Evolutionary conservation across 1,284 basidiomycete genomes (phyloP).

Genomic region (Athelia sp.): DNA sequence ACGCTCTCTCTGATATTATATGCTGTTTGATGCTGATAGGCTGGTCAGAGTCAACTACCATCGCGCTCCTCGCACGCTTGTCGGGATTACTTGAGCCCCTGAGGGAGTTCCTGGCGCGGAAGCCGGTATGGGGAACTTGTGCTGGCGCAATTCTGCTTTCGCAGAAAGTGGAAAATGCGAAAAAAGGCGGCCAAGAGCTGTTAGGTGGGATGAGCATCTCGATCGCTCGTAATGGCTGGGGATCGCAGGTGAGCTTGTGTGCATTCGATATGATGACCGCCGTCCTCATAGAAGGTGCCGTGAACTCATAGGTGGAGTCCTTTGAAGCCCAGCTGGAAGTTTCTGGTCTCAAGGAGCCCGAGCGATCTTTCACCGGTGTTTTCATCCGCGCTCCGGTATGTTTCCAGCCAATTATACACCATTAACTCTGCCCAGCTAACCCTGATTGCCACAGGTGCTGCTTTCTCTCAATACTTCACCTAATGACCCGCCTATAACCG

Average conservation of each 20-base stretch:
- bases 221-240: conserved; percentile 89
- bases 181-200: conserved; percentile 86
- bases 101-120: conserved; percentile 58
- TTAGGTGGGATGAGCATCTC: conserved; percentile 80
- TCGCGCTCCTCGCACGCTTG: conserved; percentile 79
- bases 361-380: conserved; percentile 74
- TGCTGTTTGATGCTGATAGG: neutral
- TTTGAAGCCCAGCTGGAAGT: conserved; percentile 81
- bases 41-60: conserved; percentile 83
- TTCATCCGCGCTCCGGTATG: conserved; percentile 94
- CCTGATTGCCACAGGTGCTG: conserved; percentile 47
- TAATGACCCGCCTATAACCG: conserved; percentile 47
- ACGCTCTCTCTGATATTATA: conserved; percentile 16
- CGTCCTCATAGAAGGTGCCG: conserved; percentile 2
- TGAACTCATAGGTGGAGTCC: conserved; percentile 65
- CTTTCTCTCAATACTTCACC: conserved; percentile 40
- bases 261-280: neutral
- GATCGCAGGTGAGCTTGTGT: conserved; percentile 54
- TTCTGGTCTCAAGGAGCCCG: conserved; percentile 55
- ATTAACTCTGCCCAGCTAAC: conserved; percentile 8
- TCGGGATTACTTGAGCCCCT: conserved; percentile 81
- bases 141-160: conserved; percentile 93
- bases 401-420: conserved; percentile 20
- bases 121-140: conserved; percentile 94
- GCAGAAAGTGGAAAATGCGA: conserved; percentile 68